Percentiles rank a stretch among this genome's conserved stretches.
phyloP scores from a whole-genome alignment of 2,329 filamentous ascomycete species.

The Elsinoe arachidis region DNA sequence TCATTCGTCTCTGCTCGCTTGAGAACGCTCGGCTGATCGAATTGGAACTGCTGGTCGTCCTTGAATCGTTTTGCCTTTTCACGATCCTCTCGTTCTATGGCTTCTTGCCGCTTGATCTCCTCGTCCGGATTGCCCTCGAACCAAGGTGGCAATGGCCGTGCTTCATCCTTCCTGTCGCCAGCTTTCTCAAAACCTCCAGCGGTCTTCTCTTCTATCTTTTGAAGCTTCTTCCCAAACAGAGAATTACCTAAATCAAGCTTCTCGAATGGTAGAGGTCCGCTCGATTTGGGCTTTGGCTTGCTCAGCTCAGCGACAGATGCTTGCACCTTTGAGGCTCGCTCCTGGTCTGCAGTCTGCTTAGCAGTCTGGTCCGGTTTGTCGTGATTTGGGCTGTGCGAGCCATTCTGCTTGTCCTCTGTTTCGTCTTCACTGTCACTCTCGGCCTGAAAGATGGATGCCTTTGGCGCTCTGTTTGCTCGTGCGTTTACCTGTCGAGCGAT shows the following conservation, averaged over 20 bases:
- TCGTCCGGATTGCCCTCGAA: slow-evolving; percentile 49
- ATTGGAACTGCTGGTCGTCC: slow-evolving; percentile 53
- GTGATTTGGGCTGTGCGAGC: not conserved
- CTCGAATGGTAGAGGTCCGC: slow-evolving; percentile 83
- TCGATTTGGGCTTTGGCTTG: slow-evolving; percentile 39
- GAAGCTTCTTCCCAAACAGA: slow-evolving; percentile 42
- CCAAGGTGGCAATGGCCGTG: slow-evolving; percentile 67
- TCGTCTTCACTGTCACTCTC: slow-evolving; percentile 60
- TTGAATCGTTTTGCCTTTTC: slow-evolving; percentile 50
- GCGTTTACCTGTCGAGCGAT: slow-evolving; percentile 13
- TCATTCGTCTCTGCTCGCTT: slow-evolving; percentile 46
- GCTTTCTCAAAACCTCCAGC: slow-evolving; percentile 60
- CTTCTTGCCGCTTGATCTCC: slow-evolving; percentile 48
- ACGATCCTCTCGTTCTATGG: slow-evolving; percentile 37
- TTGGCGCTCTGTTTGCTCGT: slow-evolving; percentile 22
- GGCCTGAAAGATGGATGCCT: slow-evolving; percentile 19
- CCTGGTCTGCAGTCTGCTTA: slow-evolving; percentile 1
- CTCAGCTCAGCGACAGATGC: slow-evolving; percentile 15
- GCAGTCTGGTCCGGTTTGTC: not conserved
- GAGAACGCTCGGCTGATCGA: slow-evolving; percentile 45
- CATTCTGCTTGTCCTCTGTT: not conserved
- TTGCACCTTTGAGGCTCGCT: slow-evolving; percentile 21
- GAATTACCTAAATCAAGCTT: slow-evolving; percentile 63
- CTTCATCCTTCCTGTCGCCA: slow-evolving; percentile 35
- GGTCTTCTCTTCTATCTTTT: slow-evolving; percentile 43